Evolutionary conservation across 352 stramenopile species (phyloP), one percentile per base, ranked within the genome.

Genomic region (Globisporangium paddicum): DNA sequence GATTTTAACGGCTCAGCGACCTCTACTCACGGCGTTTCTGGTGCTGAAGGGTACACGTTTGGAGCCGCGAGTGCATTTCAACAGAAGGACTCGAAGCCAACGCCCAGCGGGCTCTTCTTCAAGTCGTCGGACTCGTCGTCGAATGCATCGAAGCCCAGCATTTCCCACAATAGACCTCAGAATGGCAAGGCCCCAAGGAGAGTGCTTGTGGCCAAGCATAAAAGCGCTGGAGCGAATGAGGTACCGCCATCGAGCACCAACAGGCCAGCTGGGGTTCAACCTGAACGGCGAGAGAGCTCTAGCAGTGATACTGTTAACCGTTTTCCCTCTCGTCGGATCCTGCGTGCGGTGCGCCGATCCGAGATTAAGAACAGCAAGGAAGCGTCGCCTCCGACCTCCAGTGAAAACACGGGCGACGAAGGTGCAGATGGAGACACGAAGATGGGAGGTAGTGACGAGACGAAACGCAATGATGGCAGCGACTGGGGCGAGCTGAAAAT

Each of bases 401-500:
- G n/a, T 7, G 47, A 54, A 41, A 30, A 54, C 10, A 54, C 28
- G 8, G 38, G 38, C 4, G 47, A 54, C 28, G 37, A 63, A 52
- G 47, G 25, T 18, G 21, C 26, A 23, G 55, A 63, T 42, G 55
- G 48, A 30, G 61, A 64, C 11, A 37, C 53, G 2, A 38, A 28
- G 18, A 63, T 58, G 37, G 68, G 65, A 35, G 66, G 71, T n/a
- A n/a, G n/a, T 45, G 72, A 75, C 59, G 61, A 68, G 18, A 70
- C 58, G 8, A 59, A 69, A 56, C 14, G n/a, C 25, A 42, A 38
- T 16, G 72, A 79, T 25, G 77, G 82, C 6, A 62, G 53, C 38
- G 68, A 76, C 30, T 93, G 83, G 83, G 56, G 67, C 8, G 74
- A 91, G 21, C 65, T 87, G 44, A 93, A 93, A 57, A 63, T 61